These are phyloP conservation scores for Porcisia hertigi DNA, from an alignment of 208 protist species.

Conservation along the genomic window DNA sequence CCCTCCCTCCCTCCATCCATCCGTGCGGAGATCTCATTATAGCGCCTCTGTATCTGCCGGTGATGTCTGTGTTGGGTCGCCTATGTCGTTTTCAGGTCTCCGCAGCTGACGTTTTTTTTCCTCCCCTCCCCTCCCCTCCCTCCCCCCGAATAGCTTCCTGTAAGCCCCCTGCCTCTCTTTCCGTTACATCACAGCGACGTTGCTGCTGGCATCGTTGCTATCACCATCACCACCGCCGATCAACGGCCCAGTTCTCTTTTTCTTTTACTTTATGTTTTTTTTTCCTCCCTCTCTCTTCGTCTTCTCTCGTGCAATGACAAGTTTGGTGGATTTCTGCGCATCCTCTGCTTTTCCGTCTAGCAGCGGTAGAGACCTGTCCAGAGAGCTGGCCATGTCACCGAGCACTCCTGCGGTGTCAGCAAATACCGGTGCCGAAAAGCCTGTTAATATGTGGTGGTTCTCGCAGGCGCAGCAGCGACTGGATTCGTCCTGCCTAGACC, in stretches of 20 bases:
- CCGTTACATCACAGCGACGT: not conserved
- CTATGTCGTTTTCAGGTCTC: not conserved
- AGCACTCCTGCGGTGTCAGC: not conserved
- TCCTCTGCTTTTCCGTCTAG: not conserved
- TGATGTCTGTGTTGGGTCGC: not conserved
- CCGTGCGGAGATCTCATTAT: not conserved
- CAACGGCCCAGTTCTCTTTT: no score
- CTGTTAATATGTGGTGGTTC: conserved; percentile 12
- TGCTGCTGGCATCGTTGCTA: not conserved
- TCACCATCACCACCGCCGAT: not conserved
- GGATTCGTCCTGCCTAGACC: not conserved
- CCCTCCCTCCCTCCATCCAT: not conserved
- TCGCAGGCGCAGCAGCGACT: conserved; percentile 9
- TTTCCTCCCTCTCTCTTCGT: not conserved
- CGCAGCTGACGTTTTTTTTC: no score
- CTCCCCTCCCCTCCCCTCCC: no score
- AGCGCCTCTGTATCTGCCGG: not conserved
- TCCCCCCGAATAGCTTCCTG: no score
- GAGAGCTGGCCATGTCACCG: not conserved
- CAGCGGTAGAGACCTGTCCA: no score
- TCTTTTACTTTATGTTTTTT: not conserved
- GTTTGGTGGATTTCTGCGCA: not conserved
- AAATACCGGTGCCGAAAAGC: not conserved
- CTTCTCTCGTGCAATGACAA: not conserved
- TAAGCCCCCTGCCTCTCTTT: no score